These are phyloP conservation scores for Carex pumila DNA, from an alignment of 176 grass and related monocot species.

Conservation along the genomic window DNA sequence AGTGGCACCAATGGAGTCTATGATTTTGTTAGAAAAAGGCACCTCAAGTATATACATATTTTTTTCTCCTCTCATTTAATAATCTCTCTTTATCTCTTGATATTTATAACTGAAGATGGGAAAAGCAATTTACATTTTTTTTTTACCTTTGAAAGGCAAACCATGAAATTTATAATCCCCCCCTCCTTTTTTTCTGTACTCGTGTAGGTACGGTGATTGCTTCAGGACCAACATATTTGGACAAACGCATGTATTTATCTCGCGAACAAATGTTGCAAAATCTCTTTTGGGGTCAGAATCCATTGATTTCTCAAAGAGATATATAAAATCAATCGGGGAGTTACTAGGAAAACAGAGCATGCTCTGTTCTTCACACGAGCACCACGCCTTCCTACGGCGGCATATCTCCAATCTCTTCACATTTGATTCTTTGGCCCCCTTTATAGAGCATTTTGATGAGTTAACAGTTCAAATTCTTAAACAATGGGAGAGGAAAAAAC, in stretches of 20 bases:
- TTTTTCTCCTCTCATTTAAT: background rate
- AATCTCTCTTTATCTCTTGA: background rate
- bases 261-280: constrained; percentile 21
- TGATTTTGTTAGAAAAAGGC: constrained; percentile 55
- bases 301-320: constrained; percentile 65
- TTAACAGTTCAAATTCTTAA: constrained; percentile 10
- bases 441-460: constrained; percentile 36
- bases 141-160: background rate
- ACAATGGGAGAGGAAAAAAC: background rate
- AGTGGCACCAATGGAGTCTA: constrained; percentile 68
- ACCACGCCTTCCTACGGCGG: constrained; percentile 42
- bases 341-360: constrained; percentile 73
- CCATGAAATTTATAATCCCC: too few relatives aligned
- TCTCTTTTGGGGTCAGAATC: constrained; percentile 42
- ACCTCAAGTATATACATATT: constrained; percentile 29
- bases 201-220: constrained; percentile 40
- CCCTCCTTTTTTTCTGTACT: background rate
- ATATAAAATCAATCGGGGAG: constrained; percentile 61
- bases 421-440: constrained; percentile 25
- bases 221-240: constrained; percentile 66
- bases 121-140: background rate
- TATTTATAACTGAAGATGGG: too few relatives aligned
- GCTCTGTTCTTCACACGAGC: constrained; percentile 52
- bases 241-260: constrained; percentile 69
- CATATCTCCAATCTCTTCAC: constrained; percentile 53